These are phyloP conservation scores for Microcera coccophila DNA, from an alignment of 2,329 filamentous ascomycete genomes.

Conservation along the genomic window DNA sequence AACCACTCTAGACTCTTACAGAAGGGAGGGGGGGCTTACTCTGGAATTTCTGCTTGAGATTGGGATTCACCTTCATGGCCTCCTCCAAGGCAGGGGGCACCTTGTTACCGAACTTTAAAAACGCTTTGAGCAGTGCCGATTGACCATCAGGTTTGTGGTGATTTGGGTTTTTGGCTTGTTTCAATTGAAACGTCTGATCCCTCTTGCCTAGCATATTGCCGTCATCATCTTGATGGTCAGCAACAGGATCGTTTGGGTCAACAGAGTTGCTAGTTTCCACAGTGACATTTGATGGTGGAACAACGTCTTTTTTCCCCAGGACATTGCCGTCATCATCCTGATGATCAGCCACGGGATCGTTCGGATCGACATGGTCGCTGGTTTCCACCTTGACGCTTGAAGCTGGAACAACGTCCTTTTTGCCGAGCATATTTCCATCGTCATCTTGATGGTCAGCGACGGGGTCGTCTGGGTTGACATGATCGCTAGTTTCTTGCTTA, in stretches of 20 bases:
- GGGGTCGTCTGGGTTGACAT: too few species aligned
- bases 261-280: too few species aligned
- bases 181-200: constrained; percentile 24
- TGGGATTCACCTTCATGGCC: constrained; percentile 20
- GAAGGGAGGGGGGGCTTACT: neutral
- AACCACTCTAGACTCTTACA: constrained; percentile 1
- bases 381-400: too few species aligned
- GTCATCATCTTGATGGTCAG: neutral
- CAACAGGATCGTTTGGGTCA: too few species aligned
- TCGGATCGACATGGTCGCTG: too few species aligned
- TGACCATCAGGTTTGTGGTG: constrained; percentile 34
- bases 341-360: too few species aligned
- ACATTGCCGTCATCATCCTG: constrained; percentile 1
- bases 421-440: too few species aligned
- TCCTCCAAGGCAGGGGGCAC: constrained; percentile 27
- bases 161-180: constrained; percentile 32
- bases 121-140: constrained; percentile 29
- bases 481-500: too few species aligned
- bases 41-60: constrained; percentile 24
- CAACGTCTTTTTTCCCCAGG: constrained; percentile 9
- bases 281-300: constrained; percentile 3
- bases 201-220: neutral
- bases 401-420: too few species aligned
- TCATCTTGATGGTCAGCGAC: too few species aligned
- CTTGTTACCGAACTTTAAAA: constrained; percentile 35